phyloP scores from a whole-genome alignment of 1,139 yeast species.

The Tardiomyces blankii region DNA sequence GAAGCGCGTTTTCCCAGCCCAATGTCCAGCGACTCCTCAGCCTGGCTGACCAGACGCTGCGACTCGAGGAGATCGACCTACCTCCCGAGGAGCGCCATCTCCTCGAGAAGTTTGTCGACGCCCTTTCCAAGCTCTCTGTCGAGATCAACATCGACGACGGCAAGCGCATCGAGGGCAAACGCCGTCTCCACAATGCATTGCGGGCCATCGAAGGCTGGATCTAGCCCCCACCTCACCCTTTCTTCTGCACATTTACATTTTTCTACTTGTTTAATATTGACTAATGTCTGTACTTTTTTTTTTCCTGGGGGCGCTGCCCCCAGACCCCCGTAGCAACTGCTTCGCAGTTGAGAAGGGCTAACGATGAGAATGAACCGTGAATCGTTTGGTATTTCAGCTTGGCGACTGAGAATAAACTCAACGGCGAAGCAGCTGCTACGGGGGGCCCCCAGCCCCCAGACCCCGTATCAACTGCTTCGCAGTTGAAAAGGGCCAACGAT shows the following conservation, averaged over 20 bases:
- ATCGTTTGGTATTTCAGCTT: too few species aligned
- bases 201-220: conserved; percentile 75
- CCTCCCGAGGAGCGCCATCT: conserved; percentile 69
- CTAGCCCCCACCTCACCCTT: conserved; percentile 8
- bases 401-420: too few species aligned
- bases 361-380: too few species aligned
- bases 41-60: conserved; percentile 24
- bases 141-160: conserved; percentile 81
- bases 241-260: conserved; percentile 2
- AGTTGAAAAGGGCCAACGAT: too few species aligned
- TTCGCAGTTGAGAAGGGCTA: too few species aligned
- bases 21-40: conserved; percentile 18
- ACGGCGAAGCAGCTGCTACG: too few species aligned
- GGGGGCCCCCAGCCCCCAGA: too few species aligned
- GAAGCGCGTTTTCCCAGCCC: conserved; percentile 15
- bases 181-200: conserved; percentile 67
- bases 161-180: conserved; percentile 70
- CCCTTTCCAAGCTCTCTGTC: conserved; percentile 71
- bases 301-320: too few species aligned
- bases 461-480: too few species aligned
- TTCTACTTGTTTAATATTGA: neutral
- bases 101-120: conserved; percentile 75
- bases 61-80: conserved; percentile 61
- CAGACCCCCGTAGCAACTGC: too few species aligned
- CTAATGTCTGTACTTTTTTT: too few species aligned